Conservation (phyloP, 306 rosid species). For the Rosa rugosa region DNA sequence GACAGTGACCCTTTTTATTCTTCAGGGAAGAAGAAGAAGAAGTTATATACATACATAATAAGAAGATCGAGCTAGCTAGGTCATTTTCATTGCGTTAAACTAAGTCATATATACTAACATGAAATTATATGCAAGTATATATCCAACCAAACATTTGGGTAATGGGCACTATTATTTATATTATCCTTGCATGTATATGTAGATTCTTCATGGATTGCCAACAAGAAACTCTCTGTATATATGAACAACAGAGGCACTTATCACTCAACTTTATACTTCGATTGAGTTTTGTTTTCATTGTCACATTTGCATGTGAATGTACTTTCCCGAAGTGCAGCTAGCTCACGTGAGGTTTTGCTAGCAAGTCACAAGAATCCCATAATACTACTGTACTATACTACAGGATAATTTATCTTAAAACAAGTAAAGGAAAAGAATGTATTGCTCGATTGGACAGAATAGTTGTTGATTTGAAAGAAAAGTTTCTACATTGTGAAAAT, state of each 20-base stretch:
- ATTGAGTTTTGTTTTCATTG: conserved; percentile 64
- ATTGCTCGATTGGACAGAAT: not conserved
- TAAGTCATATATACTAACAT: not conserved
- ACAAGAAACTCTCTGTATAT: conserved; percentile 26
- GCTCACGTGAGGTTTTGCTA: conserved; percentile 85
- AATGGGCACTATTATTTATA: conserved; percentile 25
- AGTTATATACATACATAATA: not conserved
- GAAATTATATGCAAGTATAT: not conserved
- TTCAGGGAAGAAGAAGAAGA: not conserved
- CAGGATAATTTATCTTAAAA: conserved; percentile 17
- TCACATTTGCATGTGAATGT: conserved; percentile 88
- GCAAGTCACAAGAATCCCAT: conserved; percentile 63
- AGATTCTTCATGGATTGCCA: conserved; percentile 50
- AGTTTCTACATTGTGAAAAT: not conserved
- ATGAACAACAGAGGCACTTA: conserved; percentile 52
- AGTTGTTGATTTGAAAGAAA: not conserved
- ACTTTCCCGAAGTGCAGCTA: conserved; percentile 82
- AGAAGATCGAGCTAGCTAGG: conserved; percentile 17
- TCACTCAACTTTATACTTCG: conserved; percentile 62
- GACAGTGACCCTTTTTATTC: conserved; percentile 43
- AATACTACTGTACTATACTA: conserved; percentile 15
- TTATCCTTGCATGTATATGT: conserved; percentile 19
- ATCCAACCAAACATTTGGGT: conserved; percentile 24
- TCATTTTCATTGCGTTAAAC: not conserved
- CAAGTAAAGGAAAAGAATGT: not conserved